Evolutionary conservation across 805 yeast species (phyloP), one percentile per base, ranked within the genome.

Genomic region (Tetrapisispora phaffii): DNA sequence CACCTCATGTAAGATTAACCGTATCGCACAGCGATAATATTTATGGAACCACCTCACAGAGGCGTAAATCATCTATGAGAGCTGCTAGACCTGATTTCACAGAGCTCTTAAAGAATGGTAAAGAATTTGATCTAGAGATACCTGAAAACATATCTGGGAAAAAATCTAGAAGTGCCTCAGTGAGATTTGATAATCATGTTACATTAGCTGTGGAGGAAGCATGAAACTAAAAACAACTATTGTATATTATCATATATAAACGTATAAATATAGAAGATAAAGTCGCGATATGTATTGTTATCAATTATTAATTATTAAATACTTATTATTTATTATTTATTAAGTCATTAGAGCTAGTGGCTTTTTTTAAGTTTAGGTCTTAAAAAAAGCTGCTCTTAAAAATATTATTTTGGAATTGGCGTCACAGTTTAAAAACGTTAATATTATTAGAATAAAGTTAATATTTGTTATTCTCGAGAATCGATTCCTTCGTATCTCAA

Each of bases 101-200:
- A 44, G 72, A 74, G 22, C 67, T 79, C 69, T 66, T 79, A 44
- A 64, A 64, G 34, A 48, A 57, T 6, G 70, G 71, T 7, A 57
- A 69, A 35, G 75, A 72, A 41, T 67, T 77, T 45, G 83, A 77
- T 35, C 57, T 78, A 23, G 71, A 62, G 13, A 58, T 69, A 2
- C 80, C 79, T 1, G 62, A 60, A 2, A 56, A 61, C 32, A 39
- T 52, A 21, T 51, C 49, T 16, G 50, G 50, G 2, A 48, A 55
- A 29, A 50, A 57, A 35, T 49, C 70, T 61, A 70, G 85, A 63
- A 68, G 84, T 56, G 78, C 80, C 50, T 77, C 83, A 5, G 85
- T 80, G 2, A 67, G 85, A 50, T 80, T 80, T 53, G 81, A 79
- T 50, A 82, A 77, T 46, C 70, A 72, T 47, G 85, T 80, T 9